Conservation (phyloP, 73 alveolate genomes). For the Diophrys appendiculata region DNA sequence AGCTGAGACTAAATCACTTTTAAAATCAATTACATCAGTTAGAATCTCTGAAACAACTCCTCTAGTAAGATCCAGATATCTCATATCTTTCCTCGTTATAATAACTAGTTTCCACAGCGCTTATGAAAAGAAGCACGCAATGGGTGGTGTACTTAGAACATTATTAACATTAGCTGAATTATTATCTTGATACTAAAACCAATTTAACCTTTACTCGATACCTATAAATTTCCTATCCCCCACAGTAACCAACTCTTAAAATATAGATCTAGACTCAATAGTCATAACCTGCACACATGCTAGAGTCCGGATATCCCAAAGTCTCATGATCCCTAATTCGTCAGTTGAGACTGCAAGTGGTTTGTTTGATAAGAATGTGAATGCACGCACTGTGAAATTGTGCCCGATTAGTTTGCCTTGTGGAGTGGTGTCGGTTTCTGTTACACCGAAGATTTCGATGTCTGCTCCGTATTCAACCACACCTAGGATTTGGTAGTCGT, state of each 20-base stretch:
- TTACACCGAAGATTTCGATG: not conserved
- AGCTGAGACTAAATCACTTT: not conserved
- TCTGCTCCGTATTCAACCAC: not conserved
- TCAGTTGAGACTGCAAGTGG: slow-evolving; percentile 11
- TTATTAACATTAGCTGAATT: not conserved
- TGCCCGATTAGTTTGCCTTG: slow-evolving; percentile 12
- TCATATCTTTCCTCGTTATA: not conserved
- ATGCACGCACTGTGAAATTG: not conserved
- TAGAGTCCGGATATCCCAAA: slow-evolving; percentile 13
- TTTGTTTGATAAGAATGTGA: not conserved
- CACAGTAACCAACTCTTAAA: not conserved
- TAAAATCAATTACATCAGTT: not conserved
- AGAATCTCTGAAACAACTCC: not conserved
- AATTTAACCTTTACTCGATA: slow-evolving; percentile 4
- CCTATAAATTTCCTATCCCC: slow-evolving; percentile 5
- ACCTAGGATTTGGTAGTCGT: slow-evolving; percentile 5
- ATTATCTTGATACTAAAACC: not conserved
- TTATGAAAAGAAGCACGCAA: not conserved
- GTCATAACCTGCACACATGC: not conserved
- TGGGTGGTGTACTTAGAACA: too few relatives aligned
- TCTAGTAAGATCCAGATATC: not conserved
- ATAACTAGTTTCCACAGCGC: not conserved
- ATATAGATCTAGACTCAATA: slow-evolving; percentile 3
- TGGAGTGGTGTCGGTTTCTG: not conserved
- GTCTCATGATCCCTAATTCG: slow-evolving; percentile 21